Evolutionary conservation across 2,329 filamentous ascomycete genomes (phyloP), one percentile per base, ranked within the genome.

Genomic region (Bimuria novae-zelandiae): DNA sequence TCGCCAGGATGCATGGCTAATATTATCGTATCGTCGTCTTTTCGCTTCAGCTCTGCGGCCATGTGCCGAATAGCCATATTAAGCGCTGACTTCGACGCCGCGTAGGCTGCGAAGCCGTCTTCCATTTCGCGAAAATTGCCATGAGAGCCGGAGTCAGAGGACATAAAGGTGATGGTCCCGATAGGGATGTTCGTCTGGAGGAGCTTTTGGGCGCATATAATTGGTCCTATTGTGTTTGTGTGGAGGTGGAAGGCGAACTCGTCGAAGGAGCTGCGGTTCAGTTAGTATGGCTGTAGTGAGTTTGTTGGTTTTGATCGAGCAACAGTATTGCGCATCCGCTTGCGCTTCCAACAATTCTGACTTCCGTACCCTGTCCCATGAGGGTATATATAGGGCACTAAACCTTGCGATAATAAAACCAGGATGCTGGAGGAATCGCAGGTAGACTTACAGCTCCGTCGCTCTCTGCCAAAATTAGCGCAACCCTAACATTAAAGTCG

Each of bases 221-320:
- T 80, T n/a, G 82, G 82, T 0, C 82, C 82, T 50, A 85, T 81
- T 14, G 81, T 82, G 64, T 84, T 84, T 35, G 81, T 84, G 49
- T 82, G 76, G 4, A 84, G 73, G 59, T 84, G 82, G 54, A 80
- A 77, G 10, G 79, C 75, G 55, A 84, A 84, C 37, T 79, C 75
- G 27, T 77, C 70, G 63, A 81, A 84, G 6, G 80, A 79, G 46
- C 80, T 82, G 22, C 22, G 6, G 25, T 27, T 27, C 10, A 6
- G 25, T 27, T 27, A 27, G 25, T 10, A 27, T 10, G 25, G 5
- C 25, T 27, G 5, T 27, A 10, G 25, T 27, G 25, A 10, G n/a
- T n/a, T n/a, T n/a, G n/a, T n/a, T n/a, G n/a, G n/a, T n/a, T n/a
- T n/a, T n/a, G n/a, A n/a, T n/a, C n/a, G n/a, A n/a, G n/a, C n/a